These are phyloP conservation scores for Macadamia integrifolia DNA, from an alignment of 164 flowering plant species.

Conservation along the genomic window DNA sequence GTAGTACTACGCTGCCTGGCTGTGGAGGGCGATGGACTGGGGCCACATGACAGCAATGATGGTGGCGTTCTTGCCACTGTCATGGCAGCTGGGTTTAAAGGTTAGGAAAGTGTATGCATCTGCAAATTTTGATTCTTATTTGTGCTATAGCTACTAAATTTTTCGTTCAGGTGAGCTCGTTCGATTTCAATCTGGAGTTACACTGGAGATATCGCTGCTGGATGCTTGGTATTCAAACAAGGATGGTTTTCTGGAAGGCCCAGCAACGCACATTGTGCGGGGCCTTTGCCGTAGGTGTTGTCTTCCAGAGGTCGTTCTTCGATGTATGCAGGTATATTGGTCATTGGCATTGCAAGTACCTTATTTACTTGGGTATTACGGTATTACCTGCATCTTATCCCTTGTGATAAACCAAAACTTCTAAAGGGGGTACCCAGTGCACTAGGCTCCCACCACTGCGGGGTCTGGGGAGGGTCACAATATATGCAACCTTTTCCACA, in stretches of 20 bases:
- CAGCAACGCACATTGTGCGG: constrained; percentile 71
- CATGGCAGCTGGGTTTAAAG: constrained; percentile 93
- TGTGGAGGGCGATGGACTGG: constrained; percentile 79
- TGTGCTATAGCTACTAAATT: neutral
- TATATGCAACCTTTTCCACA: too few relatives aligned
- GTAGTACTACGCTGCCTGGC: constrained; percentile 82
- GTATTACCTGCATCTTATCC: neutral
- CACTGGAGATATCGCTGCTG: constrained; percentile 82
- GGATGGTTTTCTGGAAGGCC: constrained; percentile 57
- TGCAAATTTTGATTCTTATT: neutral
- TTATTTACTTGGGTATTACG: neutral
- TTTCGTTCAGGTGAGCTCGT: constrained; percentile 67
- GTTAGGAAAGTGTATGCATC: constrained; percentile 24
- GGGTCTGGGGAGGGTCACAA: too few relatives aligned
- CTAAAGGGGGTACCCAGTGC: neutral
- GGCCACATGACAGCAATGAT: constrained; percentile 50
- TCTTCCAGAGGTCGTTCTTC: constrained; percentile 83
- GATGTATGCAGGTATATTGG: constrained; percentile 89
- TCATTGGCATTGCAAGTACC: neutral
- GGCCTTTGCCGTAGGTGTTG: constrained; percentile 96
- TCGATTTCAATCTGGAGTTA: constrained; percentile 85
- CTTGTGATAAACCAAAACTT: neutral
- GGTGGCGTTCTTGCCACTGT: constrained; percentile 87
- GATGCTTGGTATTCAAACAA: constrained; percentile 88
- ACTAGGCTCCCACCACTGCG: too few relatives aligned